A percentile compares a stretch with the other conserved stretches of the same genome.
phyloP scores from a whole-genome alignment of 1,139 yeast genomes.

The Pichia sp. region DNA sequence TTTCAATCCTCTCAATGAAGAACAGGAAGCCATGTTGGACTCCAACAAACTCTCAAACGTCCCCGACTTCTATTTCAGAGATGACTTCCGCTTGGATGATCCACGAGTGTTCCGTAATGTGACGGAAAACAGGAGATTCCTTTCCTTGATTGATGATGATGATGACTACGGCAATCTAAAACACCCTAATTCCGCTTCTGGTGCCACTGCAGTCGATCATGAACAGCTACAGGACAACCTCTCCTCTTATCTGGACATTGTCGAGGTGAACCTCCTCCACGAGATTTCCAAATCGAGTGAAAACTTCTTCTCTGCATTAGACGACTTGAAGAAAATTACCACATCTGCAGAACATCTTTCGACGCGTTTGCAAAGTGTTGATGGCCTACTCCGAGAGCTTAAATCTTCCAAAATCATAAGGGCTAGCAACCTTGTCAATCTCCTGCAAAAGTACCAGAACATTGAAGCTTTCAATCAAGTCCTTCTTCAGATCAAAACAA shows the following conservation, averaged over 20 bases:
- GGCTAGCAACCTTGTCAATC: conserved; percentile 47
- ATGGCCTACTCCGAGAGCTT: conserved; percentile 34
- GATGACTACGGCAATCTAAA: no score
- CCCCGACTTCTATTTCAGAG: conserved; percentile 63
- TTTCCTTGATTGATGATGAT: conserved; percentile 19
- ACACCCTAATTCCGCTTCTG: conserved; percentile 22
- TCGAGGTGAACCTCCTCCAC: conserved; percentile 70
- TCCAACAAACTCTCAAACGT: conserved; percentile 33
- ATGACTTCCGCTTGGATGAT: conserved; percentile 75
- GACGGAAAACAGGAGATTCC: conserved; percentile 42
- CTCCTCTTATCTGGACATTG: conserved; percentile 76
- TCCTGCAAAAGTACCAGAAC: conserved; percentile 50
- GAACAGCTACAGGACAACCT: conserved; percentile 69
- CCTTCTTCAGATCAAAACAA: conserved; percentile 53
- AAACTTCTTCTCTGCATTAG: conserved; percentile 78
- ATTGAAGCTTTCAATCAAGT: conserved; percentile 58
- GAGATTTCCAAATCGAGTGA: conserved; percentile 83
- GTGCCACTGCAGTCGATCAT: conserved; percentile 33
- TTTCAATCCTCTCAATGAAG: conserved; percentile 8
- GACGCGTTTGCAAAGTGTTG: conserved; percentile 39
- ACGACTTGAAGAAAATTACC: conserved; percentile 63
- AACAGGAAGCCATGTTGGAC: conserved; percentile 21
- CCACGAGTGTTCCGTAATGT: conserved; percentile 79
- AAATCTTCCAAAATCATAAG: conserved; percentile 45
- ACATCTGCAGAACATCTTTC: conserved; percentile 49